phyloP scores from a whole-genome alignment of 441 rosid species.

The Capsella rubella region DNA sequence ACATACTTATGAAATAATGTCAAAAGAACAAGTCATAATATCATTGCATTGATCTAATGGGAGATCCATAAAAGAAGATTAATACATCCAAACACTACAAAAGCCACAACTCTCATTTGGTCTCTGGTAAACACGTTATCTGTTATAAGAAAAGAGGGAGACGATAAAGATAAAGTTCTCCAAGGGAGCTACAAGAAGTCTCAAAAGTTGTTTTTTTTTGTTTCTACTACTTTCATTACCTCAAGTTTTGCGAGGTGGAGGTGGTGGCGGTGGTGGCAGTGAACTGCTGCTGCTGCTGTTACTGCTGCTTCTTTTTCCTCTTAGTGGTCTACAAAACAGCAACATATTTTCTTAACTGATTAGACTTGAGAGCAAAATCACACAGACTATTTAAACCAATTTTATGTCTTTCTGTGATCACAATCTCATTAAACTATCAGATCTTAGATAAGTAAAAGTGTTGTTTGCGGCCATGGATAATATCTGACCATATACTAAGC shows the following conservation, averaged over 20 bases:
- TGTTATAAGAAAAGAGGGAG: conserved; percentile 8
- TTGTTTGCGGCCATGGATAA: neutral
- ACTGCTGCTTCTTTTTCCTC: conserved; percentile 47
- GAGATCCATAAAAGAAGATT: neutral
- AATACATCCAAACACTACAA: conserved; percentile 30
- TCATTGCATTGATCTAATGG: neutral
- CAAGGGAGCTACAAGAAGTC: neutral
- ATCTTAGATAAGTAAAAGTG: neutral
- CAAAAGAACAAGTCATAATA: neutral
- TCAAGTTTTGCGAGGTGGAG: conserved; percentile 47
- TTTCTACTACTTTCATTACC: neutral
- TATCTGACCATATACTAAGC: neutral
- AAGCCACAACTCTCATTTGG: conserved; percentile 35
- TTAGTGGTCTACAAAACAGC: conserved; percentile 41
- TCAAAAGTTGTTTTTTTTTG: neutral
- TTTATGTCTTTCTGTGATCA: neutral
- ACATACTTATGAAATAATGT: neutral
- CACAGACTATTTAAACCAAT: neutral
- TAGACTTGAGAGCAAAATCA: neutral
- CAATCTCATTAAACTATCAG: neutral
- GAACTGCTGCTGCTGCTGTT: conserved; percentile 49
- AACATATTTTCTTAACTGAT: neutral
- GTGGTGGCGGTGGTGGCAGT: conserved; percentile 44
- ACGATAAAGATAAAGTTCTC: neutral
- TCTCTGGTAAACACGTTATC: conserved; percentile 3